Evolutionary conservation across 192 early-diverging fungal genomes (phyloP).

Genomic region (Gaertneriomyces sp.): DNA sequence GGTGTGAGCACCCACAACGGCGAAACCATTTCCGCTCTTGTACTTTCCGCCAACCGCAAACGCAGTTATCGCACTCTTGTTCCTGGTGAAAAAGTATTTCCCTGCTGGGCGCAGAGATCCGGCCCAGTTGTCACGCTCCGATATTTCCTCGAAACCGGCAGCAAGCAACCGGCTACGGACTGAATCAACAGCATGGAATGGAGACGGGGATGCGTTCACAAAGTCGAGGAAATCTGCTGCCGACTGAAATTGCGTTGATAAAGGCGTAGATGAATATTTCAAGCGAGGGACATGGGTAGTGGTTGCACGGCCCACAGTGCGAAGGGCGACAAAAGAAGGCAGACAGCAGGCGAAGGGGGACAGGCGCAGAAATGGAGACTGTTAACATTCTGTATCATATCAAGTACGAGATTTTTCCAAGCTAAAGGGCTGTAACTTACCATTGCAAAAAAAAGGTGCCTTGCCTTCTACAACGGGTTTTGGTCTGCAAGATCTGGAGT

Average conservation of each 20-base stretch:
- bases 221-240: constrained; percentile 73
- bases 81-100: constrained; percentile 97
- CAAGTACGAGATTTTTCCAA: no score
- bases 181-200: constrained; percentile 93
- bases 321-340: no score
- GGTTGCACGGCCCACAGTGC: no score
- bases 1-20: constrained; percentile 92
- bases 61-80: constrained; percentile 69
- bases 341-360: no score
- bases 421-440: no score
- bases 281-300: no score
- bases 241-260: constrained; percentile 11
- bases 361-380: no score
- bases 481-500: no score
- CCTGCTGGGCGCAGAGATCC: constrained; percentile 69
- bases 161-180: constrained; percentile 64
- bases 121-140: constrained; percentile 83
- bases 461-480: no score
- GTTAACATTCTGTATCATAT: no score
- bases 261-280: no score
- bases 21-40: constrained; percentile 66
- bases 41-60: constrained; percentile 84
- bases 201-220: constrained; percentile 88
- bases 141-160: constrained; percentile 82
- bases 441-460: no score